phyloP scores from a whole-genome alignment of 768 basidiomycete species.

The Tylopilus subfusipes region DNA sequence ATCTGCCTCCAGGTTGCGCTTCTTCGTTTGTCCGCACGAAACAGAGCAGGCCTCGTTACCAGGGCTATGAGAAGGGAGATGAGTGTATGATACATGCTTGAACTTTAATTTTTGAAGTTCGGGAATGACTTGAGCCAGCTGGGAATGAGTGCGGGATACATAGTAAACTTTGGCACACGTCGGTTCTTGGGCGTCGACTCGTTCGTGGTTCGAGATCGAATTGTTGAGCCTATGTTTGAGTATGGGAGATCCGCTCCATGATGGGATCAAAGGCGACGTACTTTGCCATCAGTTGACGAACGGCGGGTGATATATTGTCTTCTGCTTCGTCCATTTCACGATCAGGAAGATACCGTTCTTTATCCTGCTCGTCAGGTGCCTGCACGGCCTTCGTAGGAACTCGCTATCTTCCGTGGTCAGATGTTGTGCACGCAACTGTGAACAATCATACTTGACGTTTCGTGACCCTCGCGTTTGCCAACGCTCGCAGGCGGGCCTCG shows the following conservation, averaged over 20 bases:
- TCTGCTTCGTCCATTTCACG: slow-evolving; percentile 34
- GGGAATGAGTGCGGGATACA: slow-evolving; percentile 94
- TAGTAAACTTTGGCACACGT: slow-evolving; percentile 86
- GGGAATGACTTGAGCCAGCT: slow-evolving; percentile 84
- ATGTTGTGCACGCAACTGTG: background rate
- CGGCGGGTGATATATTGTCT: slow-evolving; percentile 70
- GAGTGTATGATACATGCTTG: slow-evolving; percentile 24
- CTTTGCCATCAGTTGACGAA: slow-evolving; percentile 79
- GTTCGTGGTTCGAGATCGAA: slow-evolving; percentile 3
- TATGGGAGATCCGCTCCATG: background rate
- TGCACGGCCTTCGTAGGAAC: slow-evolving; percentile 10
- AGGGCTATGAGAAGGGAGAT: slow-evolving; percentile 12
- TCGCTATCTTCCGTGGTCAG: slow-evolving; percentile 25
- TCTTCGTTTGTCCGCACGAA: slow-evolving; percentile 8
- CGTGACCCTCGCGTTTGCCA: slow-evolving; percentile 51
- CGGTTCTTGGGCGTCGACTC: slow-evolving; percentile 38
- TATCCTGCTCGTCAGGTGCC: slow-evolving; percentile 40
- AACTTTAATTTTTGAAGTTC: slow-evolving; percentile 77
- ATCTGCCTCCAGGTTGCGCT: slow-evolving; percentile 23
- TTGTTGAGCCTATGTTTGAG: slow-evolving; percentile 17
- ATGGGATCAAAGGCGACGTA: slow-evolving; percentile 31
- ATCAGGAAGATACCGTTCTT: slow-evolving; percentile 74
- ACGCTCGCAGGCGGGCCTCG: slow-evolving; percentile 53
- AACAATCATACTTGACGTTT: slow-evolving; percentile 54
- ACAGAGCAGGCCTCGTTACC: background rate